A percentile compares a stretch with the other conserved stretches of the same genome.
Conservation (phyloP, 208 protist species). For the Jaenimonas drosophilae region DNA sequence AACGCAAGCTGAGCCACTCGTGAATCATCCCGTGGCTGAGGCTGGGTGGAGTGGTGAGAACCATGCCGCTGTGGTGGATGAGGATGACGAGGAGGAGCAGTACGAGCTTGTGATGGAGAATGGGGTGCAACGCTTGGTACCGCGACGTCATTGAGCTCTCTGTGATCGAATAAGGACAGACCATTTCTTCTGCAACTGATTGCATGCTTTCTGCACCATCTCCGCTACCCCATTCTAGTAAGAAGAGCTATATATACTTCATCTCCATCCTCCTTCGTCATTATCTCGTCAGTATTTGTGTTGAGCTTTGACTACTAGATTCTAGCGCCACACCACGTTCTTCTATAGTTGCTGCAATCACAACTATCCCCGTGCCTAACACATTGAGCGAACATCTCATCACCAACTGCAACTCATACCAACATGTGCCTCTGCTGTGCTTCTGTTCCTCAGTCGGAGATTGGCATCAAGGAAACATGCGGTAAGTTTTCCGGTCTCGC, state of each 20-base stretch:
- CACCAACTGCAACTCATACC: background rate
- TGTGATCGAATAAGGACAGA: background rate
- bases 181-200: too few species aligned
- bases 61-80: conserved; percentile 9
- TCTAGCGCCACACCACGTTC: too few species aligned
- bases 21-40: conserved; percentile 4
- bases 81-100: conserved; percentile 41
- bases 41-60: conserved; percentile 2
- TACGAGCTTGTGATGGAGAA: conserved; percentile 75
- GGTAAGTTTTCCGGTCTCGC: conserved; percentile 34
- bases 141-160: background rate
- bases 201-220: too few species aligned
- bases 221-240: too few species aligned
- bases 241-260: too few species aligned
- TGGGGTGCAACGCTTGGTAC: conserved; percentile 36
- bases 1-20: too few species aligned
- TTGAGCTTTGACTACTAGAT: too few species aligned
- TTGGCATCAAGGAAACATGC: conserved; percentile 57
- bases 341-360: too few species aligned
- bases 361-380: too few species aligned
- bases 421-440: conserved; percentile 25
- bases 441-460: conserved; percentile 39
- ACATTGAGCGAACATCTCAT: background rate
- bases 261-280: too few species aligned
- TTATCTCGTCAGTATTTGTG: too few species aligned